These are phyloP conservation scores for Chaetomium tenue DNA, from an alignment of 495 filamentous ascomycete genomes.

Conservation along the genomic window DNA sequence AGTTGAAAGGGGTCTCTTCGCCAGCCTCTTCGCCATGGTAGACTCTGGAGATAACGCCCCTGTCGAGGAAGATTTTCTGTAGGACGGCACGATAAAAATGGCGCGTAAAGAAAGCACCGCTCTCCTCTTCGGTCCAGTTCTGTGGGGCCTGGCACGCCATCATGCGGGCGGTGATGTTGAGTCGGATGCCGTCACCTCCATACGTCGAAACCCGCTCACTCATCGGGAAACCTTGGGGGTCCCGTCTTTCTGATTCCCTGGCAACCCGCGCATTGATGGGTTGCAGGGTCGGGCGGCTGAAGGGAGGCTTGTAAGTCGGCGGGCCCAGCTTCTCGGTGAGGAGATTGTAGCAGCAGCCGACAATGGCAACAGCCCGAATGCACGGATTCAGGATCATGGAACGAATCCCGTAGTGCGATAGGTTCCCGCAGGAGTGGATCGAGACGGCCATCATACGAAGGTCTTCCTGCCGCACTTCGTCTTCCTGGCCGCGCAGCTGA, in stretches of 20 bases:
- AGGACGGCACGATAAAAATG: conserved; percentile 92
- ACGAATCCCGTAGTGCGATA: conserved; percentile 89
- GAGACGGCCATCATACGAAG: conserved; percentile 80
- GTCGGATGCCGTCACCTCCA: conserved; percentile 60
- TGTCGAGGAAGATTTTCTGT: conserved; percentile 85
- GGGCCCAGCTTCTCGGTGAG: conserved; percentile 85
- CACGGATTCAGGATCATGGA: conserved; percentile 78
- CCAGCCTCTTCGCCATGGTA: conserved; percentile 42
- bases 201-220: conserved; percentile 68
- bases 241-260: conserved; percentile 58
- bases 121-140: conserved; percentile 82
- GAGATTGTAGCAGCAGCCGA: conserved; percentile 98
- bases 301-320: conserved; percentile 75
- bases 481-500: conserved; percentile 37
- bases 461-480: conserved; percentile 35
- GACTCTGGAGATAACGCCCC: conserved; percentile 65
- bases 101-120: conserved; percentile 82
- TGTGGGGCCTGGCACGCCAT: conserved; percentile 94
- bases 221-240: conserved; percentile 93
- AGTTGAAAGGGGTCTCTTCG: conserved; percentile 47
- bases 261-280: conserved; percentile 50
- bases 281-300: conserved; percentile 62
- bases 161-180: conserved; percentile 95
- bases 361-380: conserved; percentile 84
- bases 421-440: conserved; percentile 94